Conservation (phyloP, 805 yeast species). For the Lipomyces orientalis region DNA sequence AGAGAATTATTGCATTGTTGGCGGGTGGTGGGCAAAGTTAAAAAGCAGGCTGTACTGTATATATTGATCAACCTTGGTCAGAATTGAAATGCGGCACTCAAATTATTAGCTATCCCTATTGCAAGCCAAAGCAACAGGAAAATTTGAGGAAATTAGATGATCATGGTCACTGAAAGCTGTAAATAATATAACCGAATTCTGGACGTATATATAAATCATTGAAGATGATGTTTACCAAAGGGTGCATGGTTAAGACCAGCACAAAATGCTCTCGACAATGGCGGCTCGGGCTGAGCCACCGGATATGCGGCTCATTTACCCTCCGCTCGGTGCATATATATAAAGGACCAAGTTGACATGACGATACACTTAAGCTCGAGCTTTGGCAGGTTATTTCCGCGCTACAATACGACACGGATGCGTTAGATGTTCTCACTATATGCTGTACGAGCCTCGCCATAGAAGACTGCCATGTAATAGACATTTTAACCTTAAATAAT, state of each 20-base stretch:
- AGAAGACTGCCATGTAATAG: not conserved
- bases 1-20: not conserved
- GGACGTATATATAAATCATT: not conserved
- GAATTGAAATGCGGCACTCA: not conserved
- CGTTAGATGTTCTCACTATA: constrained; percentile 5
- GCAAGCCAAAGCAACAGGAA: not conserved
- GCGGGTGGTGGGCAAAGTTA: not conserved
- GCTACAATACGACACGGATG: constrained; percentile 8
- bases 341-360: too few relatives aligned
- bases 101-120: not conserved
- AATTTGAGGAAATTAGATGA: not conserved
- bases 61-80: not conserved
- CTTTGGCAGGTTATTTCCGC: not conserved
- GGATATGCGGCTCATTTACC: not conserved
- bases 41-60: not conserved
- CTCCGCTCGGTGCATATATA: too few relatives aligned
- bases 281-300: not conserved
- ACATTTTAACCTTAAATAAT: not conserved
- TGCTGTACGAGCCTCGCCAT: constrained; percentile 4
- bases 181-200: not conserved
- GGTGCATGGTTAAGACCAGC: too few relatives aligned
- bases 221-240: not conserved
- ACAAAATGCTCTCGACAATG: not conserved
- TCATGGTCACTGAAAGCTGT: not conserved
- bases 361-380: too few relatives aligned